Base-by-base conservation (phyloP, 139 green algal species). In the Closterium sp. region DNA sequence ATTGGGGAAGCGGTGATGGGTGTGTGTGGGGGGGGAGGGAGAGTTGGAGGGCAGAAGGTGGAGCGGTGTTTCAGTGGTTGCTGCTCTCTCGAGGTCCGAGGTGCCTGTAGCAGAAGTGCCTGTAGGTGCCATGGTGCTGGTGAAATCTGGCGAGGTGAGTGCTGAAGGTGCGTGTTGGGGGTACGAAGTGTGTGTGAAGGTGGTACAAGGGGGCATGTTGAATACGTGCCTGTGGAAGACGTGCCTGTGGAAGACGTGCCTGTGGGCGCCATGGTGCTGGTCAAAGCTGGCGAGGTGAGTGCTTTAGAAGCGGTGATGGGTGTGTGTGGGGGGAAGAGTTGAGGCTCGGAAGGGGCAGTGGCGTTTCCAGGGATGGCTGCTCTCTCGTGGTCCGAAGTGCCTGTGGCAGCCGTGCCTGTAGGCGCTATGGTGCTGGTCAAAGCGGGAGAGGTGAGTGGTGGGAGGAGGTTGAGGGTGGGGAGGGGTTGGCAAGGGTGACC, bases 251-350 rank as follows among this genome's bases (percentile, higher is more conserved):
- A 34, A 31, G 66, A 93, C 19, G 88, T 94, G 34, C 35, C n/a
- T 12, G 64, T 84, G 30, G 88, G 88, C 9, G 28, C 43, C 19
- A 76, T 93, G 19, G 43, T 94, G 34, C 88, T 94, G 76, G 91
- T 94, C 0, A 87, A 88, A 33, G 87, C 84, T 4, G 91, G 91
- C 5, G 91, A 94, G 88, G 88, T 91, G 36, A 91, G 88, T 35
- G 55, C 8, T n/a, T 25, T 19, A 10, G 16, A 83, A 83, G 64
- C n/a, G n/a, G n/a, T n/a, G n/a, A 28, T 12, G 55, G 55, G 12
- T 76, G 30, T 32, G 3, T 31, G 83, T 12, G 83, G 30, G 30
- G 83, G 6, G 25, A 32, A 34, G 9, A 32, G 83, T 34, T 7
- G 3, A 5, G 5, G 69, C n/a, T n/a, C n/a, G n/a, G n/a, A n/a